Conservation (phyloP, 208 protist species). For the Borovskyia barvae region DNA sequence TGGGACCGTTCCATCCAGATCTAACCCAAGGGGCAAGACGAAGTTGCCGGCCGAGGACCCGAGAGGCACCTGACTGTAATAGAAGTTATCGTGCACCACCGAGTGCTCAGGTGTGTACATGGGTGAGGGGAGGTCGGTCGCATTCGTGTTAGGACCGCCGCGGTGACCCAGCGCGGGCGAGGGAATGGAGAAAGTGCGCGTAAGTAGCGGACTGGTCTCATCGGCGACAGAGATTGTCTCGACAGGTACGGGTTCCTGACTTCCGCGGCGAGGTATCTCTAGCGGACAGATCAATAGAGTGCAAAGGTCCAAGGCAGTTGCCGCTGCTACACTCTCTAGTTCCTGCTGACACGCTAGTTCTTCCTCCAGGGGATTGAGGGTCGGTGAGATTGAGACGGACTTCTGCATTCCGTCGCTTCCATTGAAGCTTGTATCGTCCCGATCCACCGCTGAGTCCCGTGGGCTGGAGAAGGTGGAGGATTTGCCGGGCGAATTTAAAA, state of each 20-base stretch:
- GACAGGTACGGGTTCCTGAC: constrained; percentile 1
- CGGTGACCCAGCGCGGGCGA: constrained; percentile 36
- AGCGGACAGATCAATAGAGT: constrained; percentile 41
- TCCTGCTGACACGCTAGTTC: constrained; percentile 74
- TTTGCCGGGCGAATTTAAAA: constrained; percentile 17
- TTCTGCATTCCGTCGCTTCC: constrained; percentile 25
- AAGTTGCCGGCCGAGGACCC: constrained; percentile 74
- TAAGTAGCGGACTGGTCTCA: constrained; percentile 28
- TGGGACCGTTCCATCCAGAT: constrained; percentile 26
- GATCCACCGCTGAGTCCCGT: constrained; percentile 28
- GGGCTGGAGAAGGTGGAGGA: constrained; percentile 34
- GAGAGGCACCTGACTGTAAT: constrained; percentile 56
- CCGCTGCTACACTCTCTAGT: constrained; percentile 68
- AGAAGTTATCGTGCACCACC: constrained; percentile 76
- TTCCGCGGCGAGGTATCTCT: constrained; percentile 13
- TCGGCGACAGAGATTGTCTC: constrained; percentile 17
- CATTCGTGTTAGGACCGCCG: constrained; percentile 24
- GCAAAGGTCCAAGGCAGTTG: constrained; percentile 72
- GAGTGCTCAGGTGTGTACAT: constrained; percentile 57
- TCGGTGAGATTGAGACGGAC: constrained; percentile 18
- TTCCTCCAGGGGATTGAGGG: constrained; percentile 32
- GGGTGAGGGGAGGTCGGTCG: constrained; percentile 35
- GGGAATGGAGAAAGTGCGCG: constrained; percentile 30
- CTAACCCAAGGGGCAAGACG: constrained; percentile 55
- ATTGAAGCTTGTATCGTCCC: constrained; percentile 30